Evolutionary conservation across 805 yeast species (phyloP), one percentile per base, ranked within the genome.

Genomic region (Candida awuae): DNA sequence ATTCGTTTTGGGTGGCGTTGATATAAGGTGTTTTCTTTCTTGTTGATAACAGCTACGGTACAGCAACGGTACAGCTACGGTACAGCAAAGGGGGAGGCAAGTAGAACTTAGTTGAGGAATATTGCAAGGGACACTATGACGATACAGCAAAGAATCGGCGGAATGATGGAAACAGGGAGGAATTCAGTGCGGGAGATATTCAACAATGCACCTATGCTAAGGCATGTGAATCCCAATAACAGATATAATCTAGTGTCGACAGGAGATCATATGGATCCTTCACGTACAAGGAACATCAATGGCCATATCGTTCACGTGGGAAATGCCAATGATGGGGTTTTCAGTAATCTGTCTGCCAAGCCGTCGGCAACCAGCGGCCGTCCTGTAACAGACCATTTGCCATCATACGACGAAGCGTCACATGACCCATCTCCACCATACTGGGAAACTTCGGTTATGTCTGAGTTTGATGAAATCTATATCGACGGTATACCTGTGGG

Each of bases 401-500:
- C 97, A 3, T 70, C 94, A 1, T 92, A 92, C 61, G 96, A 85
- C 41, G 97, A 88, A 55, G 97, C 95, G 0, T 85, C 95, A 0
- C 82, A 86, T 3, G 98, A 92, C 56, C 75, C 92, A 13, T 77
- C 94, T 0, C 98, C 98, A 1, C 95, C 95, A 29, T 92, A 92
- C 61, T 92, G 97, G 94, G 98, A 92, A 59, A 76, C 88, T 7
- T 75, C 92, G 0, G 77, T 85, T 30, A 70, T 87, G 55, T 84
- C 94, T 5, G 86, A 80, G 8, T 80, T 75, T 51, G 97, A 92
- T 55, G 97, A 90, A 58, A 80, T 92, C 15, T 85, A 85, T 60
- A 86, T 92, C 23, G 95, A 90, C 49, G 97, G 97, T 0, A 66
- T 92, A 48, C 97, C 98, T 0, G 97, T 90, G 22, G 98, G 98